A percentile compares a stretch with the other conserved stretches of the same genome.
Conservation (phyloP, 2,329 filamentous ascomycete genomes). For the Alternaria gansuensis region DNA sequence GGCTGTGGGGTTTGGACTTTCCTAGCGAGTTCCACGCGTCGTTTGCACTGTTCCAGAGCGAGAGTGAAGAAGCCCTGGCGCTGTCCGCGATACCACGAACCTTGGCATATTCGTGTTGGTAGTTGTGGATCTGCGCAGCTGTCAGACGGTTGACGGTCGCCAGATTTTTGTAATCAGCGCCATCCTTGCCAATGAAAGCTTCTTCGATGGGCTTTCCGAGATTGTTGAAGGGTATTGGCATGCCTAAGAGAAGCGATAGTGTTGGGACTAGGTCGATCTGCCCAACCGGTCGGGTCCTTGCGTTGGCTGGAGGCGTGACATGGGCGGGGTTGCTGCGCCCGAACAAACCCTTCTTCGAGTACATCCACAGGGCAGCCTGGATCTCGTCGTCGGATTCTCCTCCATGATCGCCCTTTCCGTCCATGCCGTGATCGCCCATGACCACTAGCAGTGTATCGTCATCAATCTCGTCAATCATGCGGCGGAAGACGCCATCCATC, state of each 20-base stretch:
- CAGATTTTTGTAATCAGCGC: slow-evolving; percentile 78
- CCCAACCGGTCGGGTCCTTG: slow-evolving; percentile 76
- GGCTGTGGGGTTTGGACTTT: slow-evolving; percentile 44
- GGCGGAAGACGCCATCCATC: slow-evolving; percentile 83
- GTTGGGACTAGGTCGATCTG: slow-evolving; percentile 98
- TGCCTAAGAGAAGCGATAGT: slow-evolving; percentile 82
- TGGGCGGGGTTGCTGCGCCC: slow-evolving; percentile 74
- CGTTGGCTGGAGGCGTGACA: slow-evolving; percentile 68
- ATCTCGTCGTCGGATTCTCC: slow-evolving; percentile 97
- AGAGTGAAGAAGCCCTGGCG: slow-evolving; percentile 63
- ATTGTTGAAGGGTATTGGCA: slow-evolving; percentile 96
- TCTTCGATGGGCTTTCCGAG: slow-evolving; percentile 93
- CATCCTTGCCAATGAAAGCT: slow-evolving; percentile 78
- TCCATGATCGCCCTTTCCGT: slow-evolving; percentile 95
- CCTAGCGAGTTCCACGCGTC: slow-evolving; percentile 60
- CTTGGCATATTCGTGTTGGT: slow-evolving; percentile 82
- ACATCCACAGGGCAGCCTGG: slow-evolving; percentile 97
- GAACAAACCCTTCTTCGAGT: slow-evolving; percentile 86
- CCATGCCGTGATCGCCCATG: slow-evolving; percentile 99
- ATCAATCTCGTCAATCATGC: slow-evolving; percentile 76
- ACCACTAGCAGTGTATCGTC: slow-evolving; percentile 89
- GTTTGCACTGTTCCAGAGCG: slow-evolving; percentile 69
- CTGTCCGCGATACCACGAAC: slow-evolving; percentile 74
- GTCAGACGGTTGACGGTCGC: slow-evolving; percentile 79
- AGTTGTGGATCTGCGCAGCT: slow-evolving; percentile 86